Conservation (phyloP, 2,329 filamentous ascomycete species). For the Claviceps maximensis region DNA sequence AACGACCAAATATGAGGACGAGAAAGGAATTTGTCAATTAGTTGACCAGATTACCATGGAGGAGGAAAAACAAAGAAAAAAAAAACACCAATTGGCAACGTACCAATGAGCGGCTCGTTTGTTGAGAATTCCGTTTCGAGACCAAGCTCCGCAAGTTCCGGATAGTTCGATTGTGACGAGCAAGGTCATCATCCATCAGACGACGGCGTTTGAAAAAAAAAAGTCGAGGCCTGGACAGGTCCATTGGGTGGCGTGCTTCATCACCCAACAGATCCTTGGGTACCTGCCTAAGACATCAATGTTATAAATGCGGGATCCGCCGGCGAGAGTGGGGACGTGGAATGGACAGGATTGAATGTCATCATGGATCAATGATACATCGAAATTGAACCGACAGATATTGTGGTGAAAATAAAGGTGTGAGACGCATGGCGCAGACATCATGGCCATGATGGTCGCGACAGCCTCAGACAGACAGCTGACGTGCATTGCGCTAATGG, state of each 20-base stretch:
- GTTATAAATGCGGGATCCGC: not conserved
- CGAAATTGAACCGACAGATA: no score
- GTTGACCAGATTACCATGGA: not conserved
- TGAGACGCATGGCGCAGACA: no score
- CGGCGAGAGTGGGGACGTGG: not conserved
- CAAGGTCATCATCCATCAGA: not conserved
- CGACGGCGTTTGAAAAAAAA: no score
- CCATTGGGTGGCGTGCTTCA: not conserved
- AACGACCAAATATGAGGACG: not conserved
- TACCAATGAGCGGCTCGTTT: not conserved
- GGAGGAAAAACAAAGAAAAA: not conserved
- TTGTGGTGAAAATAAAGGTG: no score
- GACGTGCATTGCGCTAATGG: not conserved
- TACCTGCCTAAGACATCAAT: no score
- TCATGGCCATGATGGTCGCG: no score
- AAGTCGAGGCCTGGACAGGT: no score
- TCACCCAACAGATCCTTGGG: not conserved
- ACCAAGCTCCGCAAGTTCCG: not conserved
- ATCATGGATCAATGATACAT: no score
- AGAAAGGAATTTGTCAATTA: not conserved
- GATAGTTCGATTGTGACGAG: conserved; percentile 1
- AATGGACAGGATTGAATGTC: not conserved
- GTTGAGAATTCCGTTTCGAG: not conserved
- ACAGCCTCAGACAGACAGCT: not conserved
- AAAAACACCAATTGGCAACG: not conserved